Base-by-base conservation (phyloP, 306 rosid species). In the Erythrophleum fordii region DNA sequence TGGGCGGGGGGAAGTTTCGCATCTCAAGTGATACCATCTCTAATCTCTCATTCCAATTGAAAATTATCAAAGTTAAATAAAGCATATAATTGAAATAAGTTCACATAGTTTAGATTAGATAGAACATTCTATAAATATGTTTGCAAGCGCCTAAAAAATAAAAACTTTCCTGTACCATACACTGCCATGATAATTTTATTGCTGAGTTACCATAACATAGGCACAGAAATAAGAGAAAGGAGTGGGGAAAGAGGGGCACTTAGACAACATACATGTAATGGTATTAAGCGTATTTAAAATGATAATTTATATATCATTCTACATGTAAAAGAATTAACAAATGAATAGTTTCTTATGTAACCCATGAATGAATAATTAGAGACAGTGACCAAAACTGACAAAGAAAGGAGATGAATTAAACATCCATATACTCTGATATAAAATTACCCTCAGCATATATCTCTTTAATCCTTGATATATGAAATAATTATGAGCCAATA, bases 281-380 rank as follows among this genome's bases (percentile, higher is more conserved):
- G 35, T 14, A 41, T 11, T 22, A 69, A 22, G 14, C 73, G 13
- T 48, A 69, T 42, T 22, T 23, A 42, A 69, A 68, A 12, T 22
- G 2, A 44, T 44, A 69, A 42, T 12, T 22, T 11, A 31, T 48
- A 35, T 52, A 35, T 79, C 75, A 69, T 53, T 51, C 61, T 73
- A 62, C 23, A 86, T 56, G 10, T 66, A 56, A 71, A 82, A 58
- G 45, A 83, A 86, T 84, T 25, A 86, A 84, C 62, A 80, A 84
- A 86, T 83, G 78, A 82, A 53, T 51, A 45, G 75, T 23, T n/a
- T 58, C 35, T 52, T 8, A 39, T 81, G 62, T 73, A 58, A 72
- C 53, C 60, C 76, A 51, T 41, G 41, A 17, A 53, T 74, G 23
- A 70, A 18, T 42, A 18, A 44, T 48, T 37, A 70, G 37, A 80